Conservation (phyloP, 1,139 yeast genomes). For the Ogataea hybrid region DNA sequence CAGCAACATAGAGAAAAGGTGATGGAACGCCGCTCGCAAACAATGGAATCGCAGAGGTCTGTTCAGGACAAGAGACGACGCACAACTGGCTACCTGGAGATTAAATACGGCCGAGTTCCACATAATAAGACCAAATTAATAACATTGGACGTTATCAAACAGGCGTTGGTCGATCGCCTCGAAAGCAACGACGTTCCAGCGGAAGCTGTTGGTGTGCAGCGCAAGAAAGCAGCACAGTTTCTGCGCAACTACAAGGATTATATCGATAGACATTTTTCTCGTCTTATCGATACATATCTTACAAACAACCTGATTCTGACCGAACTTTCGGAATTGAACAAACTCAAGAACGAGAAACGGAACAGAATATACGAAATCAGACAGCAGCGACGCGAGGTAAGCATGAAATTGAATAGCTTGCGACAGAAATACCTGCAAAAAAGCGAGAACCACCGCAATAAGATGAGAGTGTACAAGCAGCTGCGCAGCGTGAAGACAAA, state of each 20-base stretch:
- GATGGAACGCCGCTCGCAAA: slow-evolving; percentile 4
- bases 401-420: slow-evolving; percentile 39
- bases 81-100: slow-evolving; percentile 16
- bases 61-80: slow-evolving; percentile 17
- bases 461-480: slow-evolving; percentile 20
- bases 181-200: slow-evolving; percentile 15
- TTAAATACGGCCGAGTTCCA: slow-evolving; percentile 30
- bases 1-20: slow-evolving; percentile 5
- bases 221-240: slow-evolving; percentile 12
- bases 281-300: slow-evolving; percentile 34
- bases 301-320: slow-evolving; percentile 42
- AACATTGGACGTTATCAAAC: slow-evolving; percentile 35
- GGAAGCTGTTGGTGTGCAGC: slow-evolving; percentile 6
- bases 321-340: slow-evolving; percentile 39
- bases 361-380: slow-evolving; percentile 40
- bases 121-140: slow-evolving; percentile 27
- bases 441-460: slow-evolving; percentile 31
- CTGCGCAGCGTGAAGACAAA: slow-evolving; percentile 10
- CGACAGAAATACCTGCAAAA: slow-evolving; percentile 35
- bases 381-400: slow-evolving; percentile 39
- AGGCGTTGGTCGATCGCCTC: slow-evolving; percentile 30
- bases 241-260: slow-evolving; percentile 21
- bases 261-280: slow-evolving; percentile 28
- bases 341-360: slow-evolving; percentile 42
- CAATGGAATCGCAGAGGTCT: slow-evolving; percentile 5